These are phyloP conservation scores for Clonostachys chloroleuca DNA, from an alignment of 2,329 filamentous ascomycete genomes.

Conservation along the genomic window DNA sequence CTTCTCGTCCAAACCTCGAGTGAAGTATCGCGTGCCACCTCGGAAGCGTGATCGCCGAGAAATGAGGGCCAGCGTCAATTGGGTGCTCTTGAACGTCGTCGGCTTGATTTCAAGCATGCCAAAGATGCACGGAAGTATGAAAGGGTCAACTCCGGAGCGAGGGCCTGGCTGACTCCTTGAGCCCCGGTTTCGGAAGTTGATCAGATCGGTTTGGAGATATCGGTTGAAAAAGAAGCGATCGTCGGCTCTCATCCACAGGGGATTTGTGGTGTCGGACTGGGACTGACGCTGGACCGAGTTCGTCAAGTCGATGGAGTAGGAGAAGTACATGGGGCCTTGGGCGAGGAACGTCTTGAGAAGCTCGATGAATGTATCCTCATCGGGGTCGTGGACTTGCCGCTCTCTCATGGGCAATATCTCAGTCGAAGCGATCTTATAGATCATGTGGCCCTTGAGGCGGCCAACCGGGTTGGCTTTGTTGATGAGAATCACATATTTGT, in stretches of 20 bases:
- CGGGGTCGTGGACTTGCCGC: slow-evolving; percentile 82
- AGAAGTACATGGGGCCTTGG: slow-evolving; percentile 92
- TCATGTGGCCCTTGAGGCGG: slow-evolving; percentile 88
- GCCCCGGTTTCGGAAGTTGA: slow-evolving; percentile 72
- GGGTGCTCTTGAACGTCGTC: slow-evolving; percentile 79
- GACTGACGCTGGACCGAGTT: slow-evolving; percentile 96
- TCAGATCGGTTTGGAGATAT: slow-evolving; percentile 85
- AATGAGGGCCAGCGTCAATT: slow-evolving; percentile 81
- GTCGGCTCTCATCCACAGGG: slow-evolving; percentile 88
- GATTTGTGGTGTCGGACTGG: slow-evolving; percentile 63
- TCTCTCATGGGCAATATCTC: slow-evolving; percentile 94
- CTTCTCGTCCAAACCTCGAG: slow-evolving; percentile 86
- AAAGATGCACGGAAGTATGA: slow-evolving; percentile 92
- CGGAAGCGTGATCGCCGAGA: slow-evolving; percentile 84
- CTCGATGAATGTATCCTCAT: slow-evolving; percentile 87
- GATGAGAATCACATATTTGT: slow-evolving; percentile 97
- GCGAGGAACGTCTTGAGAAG: slow-evolving; percentile 80
- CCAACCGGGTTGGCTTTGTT: slow-evolving; percentile 91
- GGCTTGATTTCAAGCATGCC: slow-evolving; percentile 91
- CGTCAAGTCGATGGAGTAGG: slow-evolving; percentile 93
- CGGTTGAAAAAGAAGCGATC: slow-evolving; percentile 99
- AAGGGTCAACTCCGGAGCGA: slow-evolving; percentile 79
- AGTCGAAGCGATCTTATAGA: slow-evolving; percentile 87
- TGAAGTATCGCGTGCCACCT: slow-evolving; percentile 91
- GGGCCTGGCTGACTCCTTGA: slow-evolving; percentile 61